Conservation (phyloP, 306 rosid genomes). For the Quercus mongolica region DNA sequence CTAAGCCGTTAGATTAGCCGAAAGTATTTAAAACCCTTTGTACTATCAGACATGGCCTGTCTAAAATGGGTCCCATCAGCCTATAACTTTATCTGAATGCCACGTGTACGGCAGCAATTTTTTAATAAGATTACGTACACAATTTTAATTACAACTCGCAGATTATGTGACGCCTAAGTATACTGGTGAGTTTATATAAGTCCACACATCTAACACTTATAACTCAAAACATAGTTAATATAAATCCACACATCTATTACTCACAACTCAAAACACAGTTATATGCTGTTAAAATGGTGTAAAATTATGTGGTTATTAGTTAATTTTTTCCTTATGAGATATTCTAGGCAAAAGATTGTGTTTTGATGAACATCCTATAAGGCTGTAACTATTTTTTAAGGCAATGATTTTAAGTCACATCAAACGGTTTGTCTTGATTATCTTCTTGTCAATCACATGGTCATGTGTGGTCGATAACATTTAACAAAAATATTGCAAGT, state of each 20-base stretch:
- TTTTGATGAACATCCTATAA: too few species aligned
- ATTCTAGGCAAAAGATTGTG: background rate
- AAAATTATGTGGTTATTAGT: too few species aligned
- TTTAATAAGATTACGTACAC: rapidly evolving
- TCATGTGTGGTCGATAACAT: background rate
- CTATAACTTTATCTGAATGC: background rate
- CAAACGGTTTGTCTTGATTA: too few species aligned
- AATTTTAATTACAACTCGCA: too few species aligned
- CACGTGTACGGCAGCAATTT: background rate
- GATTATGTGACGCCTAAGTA: rapidly evolving
- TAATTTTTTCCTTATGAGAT: background rate
- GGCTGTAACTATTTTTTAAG: background rate
- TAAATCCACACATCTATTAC: too few species aligned
- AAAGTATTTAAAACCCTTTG: background rate
- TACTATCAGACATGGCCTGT: background rate
- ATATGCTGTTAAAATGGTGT: too few species aligned
- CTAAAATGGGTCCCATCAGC: background rate
- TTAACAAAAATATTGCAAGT: background rate
- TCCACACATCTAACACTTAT: too few species aligned
- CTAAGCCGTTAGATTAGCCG: constrained; percentile 1
- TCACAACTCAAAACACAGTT: rapidly evolving
- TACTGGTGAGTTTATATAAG: rapidly evolving
- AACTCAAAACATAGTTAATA: too few species aligned
- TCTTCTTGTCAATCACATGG: background rate
- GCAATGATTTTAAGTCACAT: background rate